These are phyloP conservation scores for Cercospora beticola DNA, from an alignment of 2,329 filamentous ascomycete genomes.

Conservation along the genomic window DNA sequence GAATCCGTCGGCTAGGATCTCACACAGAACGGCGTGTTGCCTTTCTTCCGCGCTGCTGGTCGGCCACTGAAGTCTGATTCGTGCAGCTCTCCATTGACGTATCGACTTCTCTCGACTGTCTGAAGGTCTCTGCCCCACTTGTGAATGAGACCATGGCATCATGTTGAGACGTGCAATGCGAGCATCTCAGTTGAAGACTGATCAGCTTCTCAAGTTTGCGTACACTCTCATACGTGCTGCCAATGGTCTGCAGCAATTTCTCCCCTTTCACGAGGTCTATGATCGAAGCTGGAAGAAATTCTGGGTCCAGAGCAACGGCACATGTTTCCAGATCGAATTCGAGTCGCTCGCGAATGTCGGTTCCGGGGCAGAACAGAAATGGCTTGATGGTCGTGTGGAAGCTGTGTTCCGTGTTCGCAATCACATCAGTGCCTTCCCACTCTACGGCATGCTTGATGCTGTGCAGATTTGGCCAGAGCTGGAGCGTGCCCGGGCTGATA, in stretches of 20 bases:
- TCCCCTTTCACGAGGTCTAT: not conserved
- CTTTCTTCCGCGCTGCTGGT: not conserved
- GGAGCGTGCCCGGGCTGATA: not conserved
- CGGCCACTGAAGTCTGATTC: not conserved
- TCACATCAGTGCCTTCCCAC: not conserved
- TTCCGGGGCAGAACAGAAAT: not conserved
- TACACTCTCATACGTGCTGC: not conserved
- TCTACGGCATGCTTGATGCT: not conserved
- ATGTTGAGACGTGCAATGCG: not conserved
- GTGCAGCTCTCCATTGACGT: not conserved
- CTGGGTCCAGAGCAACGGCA: not conserved
- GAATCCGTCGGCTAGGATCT: not conserved
- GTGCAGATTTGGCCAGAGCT: not conserved
- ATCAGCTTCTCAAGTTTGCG: not conserved
- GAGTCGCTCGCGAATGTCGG: not conserved
- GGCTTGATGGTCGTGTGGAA: not conserved
- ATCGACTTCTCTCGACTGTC: not conserved
- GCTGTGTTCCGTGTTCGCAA: not conserved
- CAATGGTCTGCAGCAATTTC: not conserved
- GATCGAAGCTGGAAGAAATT: not conserved
- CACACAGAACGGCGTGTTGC: not conserved
- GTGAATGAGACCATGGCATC: not conserved
- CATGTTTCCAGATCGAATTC: not conserved
- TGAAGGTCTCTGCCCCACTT: not conserved
- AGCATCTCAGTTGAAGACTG: not conserved